Evolutionary conservation across 106 monocot genomes (phyloP).

Genomic region (Dactylorhiza incarnata): DNA sequence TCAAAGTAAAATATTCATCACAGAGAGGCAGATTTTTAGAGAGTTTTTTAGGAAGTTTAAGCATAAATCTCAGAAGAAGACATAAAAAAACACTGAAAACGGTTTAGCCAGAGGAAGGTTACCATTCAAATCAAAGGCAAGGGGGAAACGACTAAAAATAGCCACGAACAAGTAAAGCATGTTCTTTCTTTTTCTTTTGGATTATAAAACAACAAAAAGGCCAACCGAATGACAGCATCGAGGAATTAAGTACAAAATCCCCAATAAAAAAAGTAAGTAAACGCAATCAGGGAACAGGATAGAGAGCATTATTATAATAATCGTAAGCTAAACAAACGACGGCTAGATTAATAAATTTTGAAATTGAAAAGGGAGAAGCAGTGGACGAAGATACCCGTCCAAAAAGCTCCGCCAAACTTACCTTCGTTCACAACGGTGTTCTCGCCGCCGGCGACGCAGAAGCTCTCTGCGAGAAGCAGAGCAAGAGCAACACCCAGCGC

Average conservation of each 20-base stretch:
- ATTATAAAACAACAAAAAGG: not conserved
- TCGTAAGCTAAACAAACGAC: not conserved
- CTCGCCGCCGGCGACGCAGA: constrained; percentile 3
- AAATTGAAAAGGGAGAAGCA: not conserved
- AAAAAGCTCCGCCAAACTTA: not conserved
- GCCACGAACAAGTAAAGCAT: not conserved
- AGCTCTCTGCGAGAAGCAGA: constrained; percentile 1
- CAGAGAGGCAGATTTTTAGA: not conserved
- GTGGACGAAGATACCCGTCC: not conserved
- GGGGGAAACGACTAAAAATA: not conserved
- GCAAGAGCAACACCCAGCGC: constrained; percentile 3
- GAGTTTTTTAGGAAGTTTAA: not conserved
- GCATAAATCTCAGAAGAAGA: not conserved
- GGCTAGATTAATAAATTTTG: not conserved
- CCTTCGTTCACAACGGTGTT: constrained; percentile 3
- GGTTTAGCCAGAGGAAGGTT: not conserved
- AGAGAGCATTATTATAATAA: constrained; percentile 8
- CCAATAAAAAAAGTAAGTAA: not conserved
- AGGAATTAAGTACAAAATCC: not conserved
- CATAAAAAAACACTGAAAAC: not conserved
- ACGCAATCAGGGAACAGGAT: constrained; percentile 5
- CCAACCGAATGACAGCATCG: not conserved
- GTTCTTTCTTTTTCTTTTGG: not conserved
- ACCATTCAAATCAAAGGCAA: not conserved
- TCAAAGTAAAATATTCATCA: not conserved